Evolutionary conservation across 1,284 basidiomycete species (phyloP).

Genomic region (Agaricales sp.): DNA sequence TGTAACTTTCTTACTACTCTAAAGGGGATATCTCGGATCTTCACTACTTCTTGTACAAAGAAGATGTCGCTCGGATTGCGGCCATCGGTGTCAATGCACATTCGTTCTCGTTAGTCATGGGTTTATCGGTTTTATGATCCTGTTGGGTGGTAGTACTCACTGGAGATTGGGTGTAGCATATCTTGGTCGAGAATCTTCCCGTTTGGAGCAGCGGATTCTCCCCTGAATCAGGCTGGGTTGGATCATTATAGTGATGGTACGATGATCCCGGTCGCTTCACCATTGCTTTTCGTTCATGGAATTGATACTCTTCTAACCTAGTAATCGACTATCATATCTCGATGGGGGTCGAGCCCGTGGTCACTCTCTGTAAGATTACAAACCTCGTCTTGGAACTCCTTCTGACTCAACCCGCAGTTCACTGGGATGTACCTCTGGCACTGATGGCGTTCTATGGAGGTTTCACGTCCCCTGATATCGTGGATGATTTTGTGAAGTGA

Average conservation of each 20-base stretch:
- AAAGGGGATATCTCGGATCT: slow-evolving; percentile 34
- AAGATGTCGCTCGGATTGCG: slow-evolving; percentile 33
- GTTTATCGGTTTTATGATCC: not conserved
- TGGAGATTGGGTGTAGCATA: no score
- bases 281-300: not conserved
- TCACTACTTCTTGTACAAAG: slow-evolving; percentile 38
- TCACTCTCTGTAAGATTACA: slow-evolving; percentile 30
- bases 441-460: slow-evolving; percentile 36
- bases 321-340: slow-evolving; percentile 35
- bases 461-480: slow-evolving; percentile 30
- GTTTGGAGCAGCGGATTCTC: slow-evolving; percentile 34
- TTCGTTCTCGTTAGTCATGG: slow-evolving; percentile 36
- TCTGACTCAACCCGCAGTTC: slow-evolving; percentile 21
- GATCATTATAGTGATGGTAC: slow-evolving; percentile 36
- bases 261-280: slow-evolving; percentile 7
- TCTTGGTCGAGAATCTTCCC: slow-evolving; percentile 41
- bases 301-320: slow-evolving; percentile 10
- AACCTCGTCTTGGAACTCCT: not conserved
- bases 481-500: slow-evolving; percentile 36
- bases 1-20: slow-evolving; percentile 4
- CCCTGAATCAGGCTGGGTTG: slow-evolving; percentile 31
- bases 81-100: slow-evolving; percentile 37
- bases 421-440: slow-evolving; percentile 37
- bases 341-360: slow-evolving; percentile 32
- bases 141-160: no score